A percentile compares a stretch with the other conserved stretches of the same genome.
Conservation (phyloP, 2,329 filamentous ascomycete genomes). For the Trichoderma guizhouense region DNA sequence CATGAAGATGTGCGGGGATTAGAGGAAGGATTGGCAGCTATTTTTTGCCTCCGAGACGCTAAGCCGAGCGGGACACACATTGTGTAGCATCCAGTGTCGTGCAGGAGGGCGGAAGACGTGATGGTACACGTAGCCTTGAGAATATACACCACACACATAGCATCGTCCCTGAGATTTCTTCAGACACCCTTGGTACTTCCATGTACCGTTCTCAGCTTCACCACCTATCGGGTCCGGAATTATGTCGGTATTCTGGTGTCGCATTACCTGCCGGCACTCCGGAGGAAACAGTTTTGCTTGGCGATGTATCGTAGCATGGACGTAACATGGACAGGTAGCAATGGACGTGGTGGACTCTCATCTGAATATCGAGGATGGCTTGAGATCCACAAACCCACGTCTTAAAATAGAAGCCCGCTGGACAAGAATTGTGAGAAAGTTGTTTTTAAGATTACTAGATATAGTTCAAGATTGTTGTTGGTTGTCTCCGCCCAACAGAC, state of each 20-base stretch:
- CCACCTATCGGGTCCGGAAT: neutral
- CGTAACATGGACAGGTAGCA: neutral
- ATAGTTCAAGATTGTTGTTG: neutral
- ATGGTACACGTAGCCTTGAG: neutral
- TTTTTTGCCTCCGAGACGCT: constrained; percentile 15
- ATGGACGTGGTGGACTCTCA: neutral
- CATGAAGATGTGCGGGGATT: neutral
- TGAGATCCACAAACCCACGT: neutral
- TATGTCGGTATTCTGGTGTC: neutral
- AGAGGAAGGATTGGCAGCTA: constrained; percentile 3
- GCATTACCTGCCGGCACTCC: neutral
- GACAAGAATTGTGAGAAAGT: neutral
- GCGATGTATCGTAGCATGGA: neutral
- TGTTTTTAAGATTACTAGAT: constrained; percentile 1
- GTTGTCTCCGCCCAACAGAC: neutral
- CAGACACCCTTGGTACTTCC: neutral
- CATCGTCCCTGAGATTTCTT: neutral
- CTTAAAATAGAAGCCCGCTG: neutral
- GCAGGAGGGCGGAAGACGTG: neutral
- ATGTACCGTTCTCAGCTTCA: neutral
- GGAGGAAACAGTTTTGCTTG: neutral
- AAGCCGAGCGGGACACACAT: neutral
- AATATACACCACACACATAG: neutral
- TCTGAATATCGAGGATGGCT: neutral
- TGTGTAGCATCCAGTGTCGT: neutral